Evolutionary conservation across 2,329 filamentous ascomycete genomes (phyloP).

Genomic region (Sporothrix variecibatus): DNA sequence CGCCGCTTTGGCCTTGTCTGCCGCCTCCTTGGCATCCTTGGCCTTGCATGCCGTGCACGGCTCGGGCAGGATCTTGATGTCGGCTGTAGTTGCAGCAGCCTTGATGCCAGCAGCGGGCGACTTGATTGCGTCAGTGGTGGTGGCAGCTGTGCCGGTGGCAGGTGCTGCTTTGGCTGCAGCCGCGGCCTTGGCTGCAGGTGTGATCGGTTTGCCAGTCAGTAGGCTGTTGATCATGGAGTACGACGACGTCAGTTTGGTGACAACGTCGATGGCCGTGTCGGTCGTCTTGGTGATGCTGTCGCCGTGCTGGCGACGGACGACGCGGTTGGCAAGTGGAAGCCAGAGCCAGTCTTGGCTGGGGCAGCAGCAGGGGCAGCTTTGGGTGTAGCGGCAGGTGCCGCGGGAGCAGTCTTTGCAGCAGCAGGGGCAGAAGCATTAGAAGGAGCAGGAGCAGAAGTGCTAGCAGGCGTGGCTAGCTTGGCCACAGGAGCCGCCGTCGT

Average conservation of each 20-base stretch:
- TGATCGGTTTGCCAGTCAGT: not conserved
- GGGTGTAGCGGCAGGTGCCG: not conserved
- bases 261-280: not conserved
- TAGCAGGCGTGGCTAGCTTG: not conserved
- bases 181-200: not conserved
- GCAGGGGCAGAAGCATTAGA: not conserved
- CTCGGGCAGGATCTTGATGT: conserved; percentile 12
- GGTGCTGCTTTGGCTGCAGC: not conserved
- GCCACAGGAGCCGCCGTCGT: too few species aligned
- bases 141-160: too few species aligned
- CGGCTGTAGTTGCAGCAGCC: not conserved
- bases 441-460: too few species aligned
- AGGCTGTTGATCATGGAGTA: conserved; percentile 11
- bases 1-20: not conserved
- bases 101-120: not conserved
- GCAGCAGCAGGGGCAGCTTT: not conserved
- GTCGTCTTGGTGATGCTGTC: not conserved
- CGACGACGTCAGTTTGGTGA: conserved; percentile 6
- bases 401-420: not conserved
- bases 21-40: conserved; percentile 12
- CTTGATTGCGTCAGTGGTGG: not conserved
- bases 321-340: conserved; percentile 6
- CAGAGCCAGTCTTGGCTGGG: not conserved
- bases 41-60: conserved; percentile 13
- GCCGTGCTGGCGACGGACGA: not conserved